Evolutionary conservation across 2,329 filamentous ascomycete species (phyloP).

Genomic region (Scedosporium boydii): DNA sequence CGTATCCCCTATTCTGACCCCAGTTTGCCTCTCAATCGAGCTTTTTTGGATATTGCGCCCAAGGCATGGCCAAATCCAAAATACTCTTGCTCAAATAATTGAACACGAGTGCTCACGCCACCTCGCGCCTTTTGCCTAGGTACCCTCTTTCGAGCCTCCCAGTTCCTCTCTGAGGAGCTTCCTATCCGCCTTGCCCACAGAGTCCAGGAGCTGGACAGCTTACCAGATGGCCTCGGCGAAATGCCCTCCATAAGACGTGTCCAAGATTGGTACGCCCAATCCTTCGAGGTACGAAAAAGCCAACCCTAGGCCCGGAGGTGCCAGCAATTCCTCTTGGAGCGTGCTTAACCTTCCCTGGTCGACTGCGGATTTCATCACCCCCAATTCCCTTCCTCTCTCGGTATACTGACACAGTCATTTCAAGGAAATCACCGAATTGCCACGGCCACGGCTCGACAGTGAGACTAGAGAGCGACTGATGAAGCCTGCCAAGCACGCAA

Average conservation of each 20-base stretch:
- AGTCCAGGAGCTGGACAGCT: slow-evolving; percentile 82
- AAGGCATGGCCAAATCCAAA: no score
- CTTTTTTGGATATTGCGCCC: not conserved
- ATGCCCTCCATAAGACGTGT: slow-evolving; percentile 96
- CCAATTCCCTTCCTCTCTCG: slow-evolving; percentile 1
- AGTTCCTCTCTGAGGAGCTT: slow-evolving; percentile 96
- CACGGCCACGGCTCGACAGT: slow-evolving; percentile 67
- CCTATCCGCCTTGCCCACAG: slow-evolving; percentile 94
- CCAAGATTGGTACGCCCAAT: slow-evolving; percentile 98
- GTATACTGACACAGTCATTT: slow-evolving; percentile 6
- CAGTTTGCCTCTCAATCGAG: not conserved
- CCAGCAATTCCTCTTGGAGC: no score
- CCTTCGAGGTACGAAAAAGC: slow-evolving; percentile 67
- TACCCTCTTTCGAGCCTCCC: slow-evolving; percentile 92
- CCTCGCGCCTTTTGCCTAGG: slow-evolving; percentile 40
- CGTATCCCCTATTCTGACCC: slow-evolving; percentile 18
- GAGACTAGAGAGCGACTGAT: slow-evolving; percentile 67
- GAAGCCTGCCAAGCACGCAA: slow-evolving; percentile 51
- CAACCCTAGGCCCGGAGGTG: not conserved
- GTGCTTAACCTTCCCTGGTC: no score
- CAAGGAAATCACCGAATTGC: slow-evolving; percentile 84
- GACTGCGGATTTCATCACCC: no score
- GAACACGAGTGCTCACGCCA: not conserved
- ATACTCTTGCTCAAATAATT: not conserved
- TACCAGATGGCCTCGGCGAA: slow-evolving; percentile 92